Evolutionary conservation across 2,329 filamentous ascomycete species (phyloP).

Genomic region (Alternaria rosae): DNA sequence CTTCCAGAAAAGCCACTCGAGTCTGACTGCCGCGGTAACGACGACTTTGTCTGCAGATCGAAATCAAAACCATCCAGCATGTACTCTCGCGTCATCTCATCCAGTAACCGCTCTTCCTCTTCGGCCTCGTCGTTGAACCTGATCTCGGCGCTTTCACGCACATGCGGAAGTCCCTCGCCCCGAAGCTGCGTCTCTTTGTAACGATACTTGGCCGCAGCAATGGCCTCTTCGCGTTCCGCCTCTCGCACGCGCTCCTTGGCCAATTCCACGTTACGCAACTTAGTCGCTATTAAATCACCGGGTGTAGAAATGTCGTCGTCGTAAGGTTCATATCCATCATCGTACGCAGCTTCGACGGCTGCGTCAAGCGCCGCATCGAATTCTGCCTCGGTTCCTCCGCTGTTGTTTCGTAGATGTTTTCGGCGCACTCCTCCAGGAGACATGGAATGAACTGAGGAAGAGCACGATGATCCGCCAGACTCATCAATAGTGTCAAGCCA

Average conservation of each 20-base stretch:
- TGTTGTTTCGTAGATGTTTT: constrained; percentile 72
- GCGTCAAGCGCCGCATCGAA: constrained; percentile 95
- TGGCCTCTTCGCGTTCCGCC: constrained; percentile 73
- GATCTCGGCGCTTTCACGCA: constrained; percentile 48
- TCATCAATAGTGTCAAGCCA: constrained; percentile 97
- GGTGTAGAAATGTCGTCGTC: constrained; percentile 48
- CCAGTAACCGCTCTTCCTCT: constrained; percentile 66
- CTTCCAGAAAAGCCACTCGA: constrained; percentile 79
- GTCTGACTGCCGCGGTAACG: constrained; percentile 78
- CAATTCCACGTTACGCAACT: constrained; percentile 70
- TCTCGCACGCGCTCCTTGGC: constrained; percentile 79
- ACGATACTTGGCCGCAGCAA: constrained; percentile 66
- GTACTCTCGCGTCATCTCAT: constrained; percentile 87
- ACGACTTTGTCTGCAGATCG: constrained; percentile 70
- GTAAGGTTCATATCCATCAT: constrained; percentile 84
- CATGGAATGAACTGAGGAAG: constrained; percentile 81
- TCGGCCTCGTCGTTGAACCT: constrained; percentile 52
- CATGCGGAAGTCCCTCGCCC: constrained; percentile 55
- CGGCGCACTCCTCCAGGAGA: constrained; percentile 74
- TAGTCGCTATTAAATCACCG: constrained; percentile 44
- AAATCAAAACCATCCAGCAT: constrained; percentile 84
- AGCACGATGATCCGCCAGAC: constrained; percentile 76
- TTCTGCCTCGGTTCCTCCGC: constrained; percentile 81
- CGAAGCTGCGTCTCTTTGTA: constrained; percentile 59
- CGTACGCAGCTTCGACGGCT: constrained; percentile 94